A percentile compares a stretch with the other conserved stretches of the same genome.
Conservation (phyloP, 257 asterid genomes). For the Jacaranda copaia region DNA sequence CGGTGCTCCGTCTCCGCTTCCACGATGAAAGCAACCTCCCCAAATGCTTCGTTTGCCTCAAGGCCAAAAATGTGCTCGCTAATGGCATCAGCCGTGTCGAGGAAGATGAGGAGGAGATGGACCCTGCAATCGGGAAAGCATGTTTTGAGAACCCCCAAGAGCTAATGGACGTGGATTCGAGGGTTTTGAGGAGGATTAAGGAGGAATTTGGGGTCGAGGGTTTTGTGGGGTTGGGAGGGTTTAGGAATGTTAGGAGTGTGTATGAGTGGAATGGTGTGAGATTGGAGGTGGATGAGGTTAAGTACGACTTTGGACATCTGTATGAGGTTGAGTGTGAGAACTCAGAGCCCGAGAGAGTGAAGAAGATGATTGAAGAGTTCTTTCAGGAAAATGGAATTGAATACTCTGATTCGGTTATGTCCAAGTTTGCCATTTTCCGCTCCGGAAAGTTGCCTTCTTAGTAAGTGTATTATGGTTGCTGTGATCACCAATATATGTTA, state of each 20-base stretch:
- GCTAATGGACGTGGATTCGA: conserved; percentile 54
- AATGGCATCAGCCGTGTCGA: conserved; percentile 90
- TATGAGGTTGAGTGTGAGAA: conserved; percentile 96
- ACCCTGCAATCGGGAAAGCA: conserved; percentile 57
- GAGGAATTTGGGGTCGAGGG: conserved; percentile 73
- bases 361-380: conserved; percentile 67
- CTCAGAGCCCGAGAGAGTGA: conserved; percentile 79
- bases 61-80: conserved; percentile 77
- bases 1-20: conserved; percentile 86
- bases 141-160: conserved; percentile 62
- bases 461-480: conserved; percentile 43
- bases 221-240: conserved; percentile 82
- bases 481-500: neutral
- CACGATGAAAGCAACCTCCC: conserved; percentile 63
- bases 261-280: conserved; percentile 80
- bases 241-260: conserved; percentile 80
- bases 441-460: conserved; percentile 77
- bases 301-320: conserved; percentile 81
- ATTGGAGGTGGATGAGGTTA: conserved; percentile 87
- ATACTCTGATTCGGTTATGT: conserved; percentile 68
- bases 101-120: conserved; percentile 93
- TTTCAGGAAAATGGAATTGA: conserved; percentile 77
- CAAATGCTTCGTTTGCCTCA: conserved; percentile 74
- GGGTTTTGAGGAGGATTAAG: conserved; percentile 79
- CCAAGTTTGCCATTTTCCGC: conserved; percentile 86